Base-by-base conservation (phyloP, 495 filamentous ascomycete genomes). In the Penicillium tannophilum region DNA sequence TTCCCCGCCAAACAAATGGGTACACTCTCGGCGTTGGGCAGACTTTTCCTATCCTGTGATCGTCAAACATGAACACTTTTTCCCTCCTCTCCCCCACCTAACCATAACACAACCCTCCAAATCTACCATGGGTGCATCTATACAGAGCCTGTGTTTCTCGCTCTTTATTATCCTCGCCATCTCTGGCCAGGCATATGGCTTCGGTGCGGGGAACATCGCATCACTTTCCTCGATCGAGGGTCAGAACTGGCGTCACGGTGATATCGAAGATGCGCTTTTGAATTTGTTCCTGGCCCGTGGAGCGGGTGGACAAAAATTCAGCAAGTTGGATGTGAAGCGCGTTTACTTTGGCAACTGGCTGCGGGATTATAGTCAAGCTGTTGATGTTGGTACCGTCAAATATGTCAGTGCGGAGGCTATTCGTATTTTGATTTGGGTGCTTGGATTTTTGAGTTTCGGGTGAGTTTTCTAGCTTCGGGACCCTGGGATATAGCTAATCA, bases 341-440 rank as follows among this genome's bases (percentile, higher is more conserved):
- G 88, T 92, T 26, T 86, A 89, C 64, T 96, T 97, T 76, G 92
- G 92, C 28, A 96, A 95, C 76, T 97, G 92, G 92, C 80, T 95
- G 20, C 84, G 92, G 62, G 89, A 92, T 71, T 93, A 92, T 69
- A 79, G 77, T 51, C 77, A 79, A 54, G 77, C 75, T 42, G 74
- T 80, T n/a, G 92, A 97, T 68, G 89, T 93, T 28, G 92, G 91
- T 33, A 91, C 91, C 0, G 84, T 96, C 67, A 97, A 95, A 76
- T 83, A 86, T 54, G 91, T 96, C 61, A 91, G 89, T 52, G 88
- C 90, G 23, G 90, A 94, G 71, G 92, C 92, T 59, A 94, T 97
- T 63, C 86, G 92, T 36, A 89, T 95, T 43, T 77, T 96, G 3
- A 81, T 92, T 19, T 75, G 84, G 84, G 77, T 87, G 3, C 71